Base-by-base conservation (phyloP, 192 early-diverging fungal genomes). In the Linnemannia exigua region DNA sequence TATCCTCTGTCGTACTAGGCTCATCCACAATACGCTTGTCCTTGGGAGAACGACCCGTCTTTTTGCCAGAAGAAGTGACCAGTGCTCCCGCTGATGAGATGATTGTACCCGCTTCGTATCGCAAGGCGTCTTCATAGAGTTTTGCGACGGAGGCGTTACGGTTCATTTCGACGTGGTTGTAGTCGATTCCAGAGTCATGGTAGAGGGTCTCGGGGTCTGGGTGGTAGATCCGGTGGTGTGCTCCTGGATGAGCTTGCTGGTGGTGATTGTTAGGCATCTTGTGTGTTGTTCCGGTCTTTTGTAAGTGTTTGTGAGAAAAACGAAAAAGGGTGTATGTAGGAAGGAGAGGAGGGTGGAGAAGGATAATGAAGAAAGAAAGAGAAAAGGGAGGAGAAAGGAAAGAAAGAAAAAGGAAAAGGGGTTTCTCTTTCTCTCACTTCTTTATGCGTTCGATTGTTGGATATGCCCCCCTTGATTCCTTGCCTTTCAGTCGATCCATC, bases 21-120 rank as follows among this genome's bases (percentile, higher is more conserved):
- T 99, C 98, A 70, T 98, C 96, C 44, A 98, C 98, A 76, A 99
- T 95, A 82, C 98, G 96, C 93, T 99, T 99, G 92, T 99, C 98
- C 87, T 93, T 93, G 80, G 98, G 98, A 36, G 94, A 96, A 79
- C 98, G 95, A 63, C 98, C 95, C 19, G 92, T 98, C 92, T 99
- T 99, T 76, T 92, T 91, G 67, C 97, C 97, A 44, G 97, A 98
- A 81, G 92, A 92, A 31, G 97, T 94, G 77, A 95, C 95, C 48
- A 99, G 91, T 3, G 98, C 98, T 66, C 98, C 98, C 71, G 94
- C 83, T 35, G 96, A 94, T 61, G 98, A 98, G 82, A 99, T 92
- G 76, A 93, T 94, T 38, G 97, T 96, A 37, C 97, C 97, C 36
- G 79, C 74, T 87, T 98, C 96, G 89, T 95, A 88, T 61, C 88